These are phyloP conservation scores for Pseudocercospora fuligena DNA, from an alignment of 2,329 filamentous ascomycete species.

Conservation along the genomic window DNA sequence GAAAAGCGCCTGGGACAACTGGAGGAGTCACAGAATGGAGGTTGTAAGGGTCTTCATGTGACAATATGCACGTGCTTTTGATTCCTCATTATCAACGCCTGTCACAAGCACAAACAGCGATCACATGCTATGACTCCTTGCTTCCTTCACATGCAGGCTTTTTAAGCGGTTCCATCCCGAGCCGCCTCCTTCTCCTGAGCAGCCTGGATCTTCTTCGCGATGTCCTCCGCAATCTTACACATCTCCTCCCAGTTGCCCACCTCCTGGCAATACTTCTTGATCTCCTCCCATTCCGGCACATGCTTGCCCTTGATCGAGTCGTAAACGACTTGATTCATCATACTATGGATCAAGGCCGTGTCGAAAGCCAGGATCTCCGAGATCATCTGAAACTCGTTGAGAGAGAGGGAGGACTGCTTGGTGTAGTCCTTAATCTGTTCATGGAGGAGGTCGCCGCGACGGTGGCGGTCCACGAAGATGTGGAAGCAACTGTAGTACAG, in stretches of 20 bases:
- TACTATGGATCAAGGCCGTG: background rate
- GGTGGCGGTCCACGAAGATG: background rate
- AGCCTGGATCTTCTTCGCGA: background rate
- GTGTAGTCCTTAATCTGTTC: slow-evolving; percentile 3
- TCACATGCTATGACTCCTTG: background rate
- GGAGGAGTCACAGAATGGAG: no score
- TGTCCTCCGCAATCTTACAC: background rate
- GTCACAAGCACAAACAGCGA: background rate
- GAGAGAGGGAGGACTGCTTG: background rate
- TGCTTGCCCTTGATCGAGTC: background rate
- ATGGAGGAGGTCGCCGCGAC: background rate
- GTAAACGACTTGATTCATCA: slow-evolving; percentile 6
- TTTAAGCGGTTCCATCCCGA: background rate
- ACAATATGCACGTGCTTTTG: background rate
- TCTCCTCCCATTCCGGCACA: background rate
- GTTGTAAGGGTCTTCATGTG: background rate
- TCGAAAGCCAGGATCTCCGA: slow-evolving; percentile 10
- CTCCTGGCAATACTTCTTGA: background rate
- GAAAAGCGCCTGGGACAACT: no score
- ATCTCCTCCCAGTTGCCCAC: slow-evolving; percentile 10
- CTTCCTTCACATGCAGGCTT: background rate
- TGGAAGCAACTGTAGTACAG: background rate
- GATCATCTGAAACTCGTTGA: slow-evolving; percentile 13
- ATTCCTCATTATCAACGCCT: background rate
- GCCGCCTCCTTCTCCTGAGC: background rate